Percentiles rank a stretch among this genome's conserved stretches.
Conservation (phyloP, 805 yeast species). For the Hanseniaspora hatyaiensis region DNA sequence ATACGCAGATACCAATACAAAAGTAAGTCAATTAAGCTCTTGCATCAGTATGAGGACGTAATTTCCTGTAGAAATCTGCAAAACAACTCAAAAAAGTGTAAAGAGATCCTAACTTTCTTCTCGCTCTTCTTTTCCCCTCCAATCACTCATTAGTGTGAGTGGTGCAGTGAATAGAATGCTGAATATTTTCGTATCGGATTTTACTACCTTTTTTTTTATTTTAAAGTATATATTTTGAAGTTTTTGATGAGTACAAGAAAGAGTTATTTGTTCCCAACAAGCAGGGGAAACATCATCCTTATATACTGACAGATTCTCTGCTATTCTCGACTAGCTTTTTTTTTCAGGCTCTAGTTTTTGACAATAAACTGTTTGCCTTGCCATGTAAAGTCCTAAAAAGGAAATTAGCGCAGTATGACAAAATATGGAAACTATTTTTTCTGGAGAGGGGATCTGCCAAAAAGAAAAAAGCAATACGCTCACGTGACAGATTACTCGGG, state of each 20-base stretch:
- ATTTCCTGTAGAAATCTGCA: slow-evolving; percentile 18
- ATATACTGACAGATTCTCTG: too few species aligned
- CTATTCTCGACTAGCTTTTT: too few species aligned
- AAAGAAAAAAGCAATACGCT: not conserved
- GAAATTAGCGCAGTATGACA: not conserved
- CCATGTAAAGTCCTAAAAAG: not conserved
- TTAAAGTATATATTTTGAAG: too few species aligned
- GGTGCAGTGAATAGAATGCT: slow-evolving; percentile 34
- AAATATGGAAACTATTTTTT: too few species aligned
- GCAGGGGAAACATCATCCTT: too few species aligned
- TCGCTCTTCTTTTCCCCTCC: slow-evolving; percentile 34
- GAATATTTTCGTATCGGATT: slow-evolving; percentile 27
- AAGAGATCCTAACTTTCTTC: slow-evolving; percentile 19
- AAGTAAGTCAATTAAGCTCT: slow-evolving; percentile 18
- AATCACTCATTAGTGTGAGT: slow-evolving; percentile 28
- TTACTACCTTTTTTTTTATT: slow-evolving; percentile 6
- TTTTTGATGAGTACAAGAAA: not conserved
- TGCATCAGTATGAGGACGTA: slow-evolving; percentile 32
- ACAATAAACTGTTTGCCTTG: too few species aligned
- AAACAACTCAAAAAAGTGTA: slow-evolving; percentile 10
- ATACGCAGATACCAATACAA: slow-evolving; percentile 30
- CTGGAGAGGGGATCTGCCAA: too few species aligned
- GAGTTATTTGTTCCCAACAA: too few species aligned
- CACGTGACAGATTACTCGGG: not conserved
- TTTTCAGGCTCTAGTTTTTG: too few species aligned